These are phyloP conservation scores for Cercospora zeae-maydis DNA, from an alignment of 2,329 filamentous ascomycete species.

Conservation along the genomic window DNA sequence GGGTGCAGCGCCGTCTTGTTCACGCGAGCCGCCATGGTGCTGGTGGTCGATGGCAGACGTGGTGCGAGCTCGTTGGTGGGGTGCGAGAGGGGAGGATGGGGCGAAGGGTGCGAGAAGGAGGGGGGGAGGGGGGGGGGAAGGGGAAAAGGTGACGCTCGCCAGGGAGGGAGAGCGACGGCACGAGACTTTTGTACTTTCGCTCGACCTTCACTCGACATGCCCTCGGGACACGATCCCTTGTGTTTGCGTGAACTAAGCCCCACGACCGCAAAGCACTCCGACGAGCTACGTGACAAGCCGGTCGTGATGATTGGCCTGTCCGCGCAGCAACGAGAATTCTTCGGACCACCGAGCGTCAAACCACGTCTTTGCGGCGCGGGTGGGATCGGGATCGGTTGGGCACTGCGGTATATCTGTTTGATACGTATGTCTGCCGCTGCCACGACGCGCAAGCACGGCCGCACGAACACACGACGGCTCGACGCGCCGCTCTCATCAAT, in stretches of 20 bases:
- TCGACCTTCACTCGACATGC: constrained; percentile 9
- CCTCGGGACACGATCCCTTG: constrained; percentile 13
- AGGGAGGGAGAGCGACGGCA: background rate
- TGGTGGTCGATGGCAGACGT: background rate
- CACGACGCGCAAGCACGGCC: background rate
- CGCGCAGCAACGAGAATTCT: background rate
- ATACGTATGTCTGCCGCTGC: background rate
- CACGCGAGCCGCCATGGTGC: constrained; percentile 43
- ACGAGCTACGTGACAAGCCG: constrained; percentile 10
- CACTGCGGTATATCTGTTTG: background rate
- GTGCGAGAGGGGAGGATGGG: background rate
- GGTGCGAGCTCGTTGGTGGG: background rate
- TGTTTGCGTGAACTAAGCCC: constrained; percentile 6
- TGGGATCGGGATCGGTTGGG: background rate
- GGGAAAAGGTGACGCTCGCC: background rate
- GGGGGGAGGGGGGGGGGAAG: background rate
- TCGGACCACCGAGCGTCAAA: background rate
- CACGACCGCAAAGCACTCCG: constrained; percentile 11
- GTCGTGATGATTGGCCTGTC: constrained; percentile 9
- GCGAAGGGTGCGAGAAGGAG: background rate
- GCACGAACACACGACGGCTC: background rate
- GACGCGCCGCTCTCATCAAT: background rate
- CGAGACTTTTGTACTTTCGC: constrained; percentile 11
- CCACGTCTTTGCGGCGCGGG: background rate
- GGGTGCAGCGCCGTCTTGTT: constrained; percentile 94